These are phyloP conservation scores for Penicillium tannophilum DNA, from an alignment of 495 filamentous ascomycete genomes.

Conservation along the genomic window DNA sequence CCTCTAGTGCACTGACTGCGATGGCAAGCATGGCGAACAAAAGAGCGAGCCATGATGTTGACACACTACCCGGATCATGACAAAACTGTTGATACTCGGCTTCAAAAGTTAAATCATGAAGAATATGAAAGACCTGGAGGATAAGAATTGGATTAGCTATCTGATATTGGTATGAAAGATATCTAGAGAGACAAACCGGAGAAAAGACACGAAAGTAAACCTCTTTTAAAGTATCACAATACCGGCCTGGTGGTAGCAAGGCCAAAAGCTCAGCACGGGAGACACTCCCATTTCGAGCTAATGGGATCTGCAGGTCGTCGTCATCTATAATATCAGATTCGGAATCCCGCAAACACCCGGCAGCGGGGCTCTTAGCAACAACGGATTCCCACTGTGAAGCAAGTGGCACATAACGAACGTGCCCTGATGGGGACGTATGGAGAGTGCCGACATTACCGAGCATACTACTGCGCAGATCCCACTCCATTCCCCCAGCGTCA, in stretches of 20 bases:
- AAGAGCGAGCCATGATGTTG: constrained; percentile 45
- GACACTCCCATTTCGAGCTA: constrained; percentile 30
- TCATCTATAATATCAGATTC: constrained; percentile 40
- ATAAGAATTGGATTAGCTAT: constrained; percentile 2
- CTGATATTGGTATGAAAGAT: neutral
- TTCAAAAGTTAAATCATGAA: constrained; percentile 52
- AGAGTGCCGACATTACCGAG: constrained; percentile 33
- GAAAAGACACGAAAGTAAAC: constrained; percentile 46
- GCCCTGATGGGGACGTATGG: constrained; percentile 40
- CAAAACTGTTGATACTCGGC: constrained; percentile 50
- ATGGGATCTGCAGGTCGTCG: constrained; percentile 41
- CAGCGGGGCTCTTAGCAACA: constrained; percentile 29
- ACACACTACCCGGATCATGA: constrained; percentile 42
- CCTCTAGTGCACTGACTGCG: constrained; percentile 46
- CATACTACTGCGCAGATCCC: constrained; percentile 26
- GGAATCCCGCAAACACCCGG: constrained; percentile 31
- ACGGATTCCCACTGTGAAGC: constrained; percentile 40
- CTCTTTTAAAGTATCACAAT: constrained; percentile 43
- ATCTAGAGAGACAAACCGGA: constrained; percentile 27
- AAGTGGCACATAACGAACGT: constrained; percentile 45
- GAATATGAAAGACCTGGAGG: constrained; percentile 43
- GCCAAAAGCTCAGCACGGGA: constrained; percentile 37
- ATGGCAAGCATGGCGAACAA: constrained; percentile 49
- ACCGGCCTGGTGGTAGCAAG: constrained; percentile 39
- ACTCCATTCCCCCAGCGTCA: constrained; percentile 25